A percentile compares a stretch with the other conserved stretches of the same genome.
Conservation (phyloP, 2,329 filamentous ascomycete genomes). For the Aspergillus spinulosporus region DNA sequence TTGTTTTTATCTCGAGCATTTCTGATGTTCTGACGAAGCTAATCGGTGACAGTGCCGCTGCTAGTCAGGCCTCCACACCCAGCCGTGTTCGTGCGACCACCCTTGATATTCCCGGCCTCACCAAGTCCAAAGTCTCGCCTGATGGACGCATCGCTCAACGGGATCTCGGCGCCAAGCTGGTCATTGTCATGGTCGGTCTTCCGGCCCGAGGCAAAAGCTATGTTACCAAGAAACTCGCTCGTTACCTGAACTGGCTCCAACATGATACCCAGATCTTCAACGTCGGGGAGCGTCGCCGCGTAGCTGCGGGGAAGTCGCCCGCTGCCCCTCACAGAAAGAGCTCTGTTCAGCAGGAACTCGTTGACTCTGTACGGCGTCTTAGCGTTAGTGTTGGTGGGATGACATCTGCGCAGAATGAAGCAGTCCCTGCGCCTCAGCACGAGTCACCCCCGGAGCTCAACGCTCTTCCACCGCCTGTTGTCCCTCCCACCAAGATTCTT, state of each 20-base stretch:
- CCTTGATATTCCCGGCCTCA: conserved; percentile 94
- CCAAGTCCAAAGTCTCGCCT: conserved; percentile 89
- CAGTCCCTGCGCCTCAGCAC: conserved; percentile 7
- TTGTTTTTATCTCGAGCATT: background rate
- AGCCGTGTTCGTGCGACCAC: conserved; percentile 84
- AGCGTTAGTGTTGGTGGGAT: conserved; percentile 40
- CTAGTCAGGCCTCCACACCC: conserved; percentile 59
- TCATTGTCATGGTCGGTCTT: conserved; percentile 97
- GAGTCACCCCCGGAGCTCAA: conserved; percentile 30
- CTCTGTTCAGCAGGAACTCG: conserved; percentile 42
- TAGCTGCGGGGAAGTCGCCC: conserved; percentile 62
- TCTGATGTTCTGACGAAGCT: background rate
- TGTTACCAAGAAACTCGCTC: conserved; percentile 95
- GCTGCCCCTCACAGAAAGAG: conserved; percentile 30
- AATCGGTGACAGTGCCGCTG: conserved; percentile 23
- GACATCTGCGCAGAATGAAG: conserved; percentile 22
- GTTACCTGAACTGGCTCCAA: conserved; percentile 96
- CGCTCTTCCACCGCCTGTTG: conserved; percentile 40
- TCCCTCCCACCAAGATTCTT: conserved; percentile 55
- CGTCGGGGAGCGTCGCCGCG: conserved; percentile 84
- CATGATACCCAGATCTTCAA: conserved; percentile 97
- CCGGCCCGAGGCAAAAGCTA: conserved; percentile 97
- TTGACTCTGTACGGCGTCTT: conserved; percentile 47
- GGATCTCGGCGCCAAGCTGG: conserved; percentile 93
- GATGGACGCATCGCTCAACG: conserved; percentile 91